Base-by-base conservation (phyloP, 495 filamentous ascomycete genomes). In the Xanthoparmelia taractica region DNA sequence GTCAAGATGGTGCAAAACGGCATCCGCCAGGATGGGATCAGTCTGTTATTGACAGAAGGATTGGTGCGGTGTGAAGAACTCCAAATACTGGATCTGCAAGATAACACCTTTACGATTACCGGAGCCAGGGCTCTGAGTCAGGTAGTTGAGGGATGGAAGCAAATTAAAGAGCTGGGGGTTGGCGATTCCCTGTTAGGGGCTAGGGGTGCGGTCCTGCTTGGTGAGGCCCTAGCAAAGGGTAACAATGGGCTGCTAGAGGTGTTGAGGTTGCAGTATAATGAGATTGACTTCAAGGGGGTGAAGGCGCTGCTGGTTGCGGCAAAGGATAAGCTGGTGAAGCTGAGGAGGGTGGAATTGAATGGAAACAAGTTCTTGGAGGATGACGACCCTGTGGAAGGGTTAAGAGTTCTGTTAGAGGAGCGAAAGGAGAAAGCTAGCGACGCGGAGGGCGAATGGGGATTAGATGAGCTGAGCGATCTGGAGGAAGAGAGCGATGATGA, bases 1-100 rank as follows among this genome's bases (percentile, higher is more conserved):
- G 84, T 98, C 60, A 96, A 92, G 82, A 97, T 98, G 94, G 91
- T 94, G 41, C 94, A 97, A 74, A 97, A 98, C 74, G 94, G 95
- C 56, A 98, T 98, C 65, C 84, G 94, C 38, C 90, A 93, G 71
- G 91, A 97, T 75, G 94, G 94, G 63, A 91, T 96, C 68, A 83
- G 84, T 59, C 77, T 83, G 65, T 75, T 98, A 55, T 71, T 98
- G 57, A 84, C 81, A 63, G 79, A 91, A 55, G 94, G 94, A 65
- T 79, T 98, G 47, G 78, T 81, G 58, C 80, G 87, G 65, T 82
- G 87, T 38, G 78, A 71, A 27, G 75, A 76, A 40, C 79, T 98
- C 41, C 74, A 84, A 72, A 80, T 90, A 50, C 73, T 97, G 41
- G 94, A 98, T 80, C 75, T 98, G 67, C 92, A 98, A 76, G 94